Percentiles rank a stretch among this genome's conserved stretches.
Evolutionary conservation across 2,329 filamentous ascomycete genomes (phyloP).

Genomic region (Leptographium radiaticola): DNA sequence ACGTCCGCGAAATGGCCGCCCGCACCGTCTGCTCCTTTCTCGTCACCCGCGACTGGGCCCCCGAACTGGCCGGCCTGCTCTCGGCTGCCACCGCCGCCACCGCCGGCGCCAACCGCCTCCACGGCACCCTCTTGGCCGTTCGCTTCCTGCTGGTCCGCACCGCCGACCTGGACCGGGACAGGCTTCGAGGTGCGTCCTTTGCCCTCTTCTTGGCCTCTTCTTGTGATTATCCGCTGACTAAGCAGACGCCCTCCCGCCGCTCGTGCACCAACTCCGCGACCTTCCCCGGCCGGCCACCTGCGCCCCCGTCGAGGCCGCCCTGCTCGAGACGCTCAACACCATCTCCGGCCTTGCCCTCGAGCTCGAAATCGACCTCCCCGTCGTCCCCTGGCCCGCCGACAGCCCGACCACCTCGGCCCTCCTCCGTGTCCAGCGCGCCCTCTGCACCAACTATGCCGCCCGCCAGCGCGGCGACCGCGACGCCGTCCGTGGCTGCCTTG

Average conservation of each 20-base stretch:
- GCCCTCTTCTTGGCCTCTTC: not conserved
- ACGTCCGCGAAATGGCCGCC: conserved; percentile 69
- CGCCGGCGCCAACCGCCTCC: conserved; percentile 35
- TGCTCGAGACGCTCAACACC: conserved; percentile 32
- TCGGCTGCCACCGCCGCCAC: conserved; percentile 9
- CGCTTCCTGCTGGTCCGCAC: conserved; percentile 40
- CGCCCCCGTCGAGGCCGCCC: conserved; percentile 31
- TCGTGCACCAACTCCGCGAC: conserved; percentile 3
- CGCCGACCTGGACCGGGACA: conserved; percentile 28
- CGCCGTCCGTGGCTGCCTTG: conserved; percentile 19
- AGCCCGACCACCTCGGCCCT: conserved; percentile 18
- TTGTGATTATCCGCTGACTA: not conserved
- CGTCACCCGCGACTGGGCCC: conserved; percentile 35
- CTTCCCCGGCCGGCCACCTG: conserved; percentile 11
- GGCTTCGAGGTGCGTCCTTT: conserved; percentile 22
- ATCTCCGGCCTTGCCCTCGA: conserved; percentile 15
- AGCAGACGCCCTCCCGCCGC: conserved; percentile 1
- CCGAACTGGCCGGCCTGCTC: conserved; percentile 25
- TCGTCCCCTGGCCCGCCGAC: not conserved
- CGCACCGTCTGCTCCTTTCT: conserved; percentile 55
- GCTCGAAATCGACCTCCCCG: not conserved
- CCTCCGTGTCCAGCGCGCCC: conserved; percentile 24
- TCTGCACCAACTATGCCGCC: conserved; percentile 24
- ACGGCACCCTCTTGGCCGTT: conserved; percentile 43
- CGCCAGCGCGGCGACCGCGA: conserved; percentile 8